Evolutionary conservation across 176 grass and related monocot genomes (phyloP).

Genomic region (Lolium perenne): DNA sequence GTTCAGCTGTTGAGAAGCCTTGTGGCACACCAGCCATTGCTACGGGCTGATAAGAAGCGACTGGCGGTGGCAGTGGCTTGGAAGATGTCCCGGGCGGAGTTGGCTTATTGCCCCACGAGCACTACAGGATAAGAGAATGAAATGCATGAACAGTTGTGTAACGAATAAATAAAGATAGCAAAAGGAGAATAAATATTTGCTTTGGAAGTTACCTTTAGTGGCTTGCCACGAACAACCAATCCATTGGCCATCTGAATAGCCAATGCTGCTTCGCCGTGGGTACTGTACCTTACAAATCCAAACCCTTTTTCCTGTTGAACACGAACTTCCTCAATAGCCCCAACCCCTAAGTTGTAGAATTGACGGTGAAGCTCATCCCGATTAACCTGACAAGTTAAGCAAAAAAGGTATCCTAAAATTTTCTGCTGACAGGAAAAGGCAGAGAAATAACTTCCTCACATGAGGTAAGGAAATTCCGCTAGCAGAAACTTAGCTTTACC

Average conservation of each 20-base stretch:
- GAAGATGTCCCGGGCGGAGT: constrained; percentile 71
- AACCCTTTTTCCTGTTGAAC: constrained; percentile 86
- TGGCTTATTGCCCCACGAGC: constrained; percentile 87
- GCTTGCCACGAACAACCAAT: constrained; percentile 72
- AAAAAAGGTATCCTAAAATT: neutral
- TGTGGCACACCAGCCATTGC: constrained; percentile 62
- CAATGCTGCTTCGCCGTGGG: constrained; percentile 74
- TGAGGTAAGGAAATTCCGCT: neutral
- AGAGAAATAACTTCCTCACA: constrained; percentile 23
- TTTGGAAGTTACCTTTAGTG: constrained; percentile 60
- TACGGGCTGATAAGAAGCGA: constrained; percentile 61
- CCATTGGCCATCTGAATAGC: constrained; percentile 86
- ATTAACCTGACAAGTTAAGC: constrained; percentile 61
- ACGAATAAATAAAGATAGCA: constrained; percentile 11
- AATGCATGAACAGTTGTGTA: neutral
- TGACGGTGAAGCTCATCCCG: constrained; percentile 83
- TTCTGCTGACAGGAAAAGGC: neutral
- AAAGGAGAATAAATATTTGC: neutral
- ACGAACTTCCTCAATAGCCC: constrained; percentile 80
- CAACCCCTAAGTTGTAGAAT: constrained; percentile 75
- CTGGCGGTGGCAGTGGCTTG: constrained; percentile 71
- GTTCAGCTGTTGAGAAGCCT: constrained; percentile 64
- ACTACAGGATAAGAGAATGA: constrained; percentile 50
- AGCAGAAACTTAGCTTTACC: constrained; percentile 48
- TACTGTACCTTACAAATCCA: constrained; percentile 85